Percentiles rank a stretch among this genome's conserved stretches.
Evolutionary conservation across 2,329 filamentous ascomycete species (phyloP).

Genomic region (Epichloe scottii): DNA sequence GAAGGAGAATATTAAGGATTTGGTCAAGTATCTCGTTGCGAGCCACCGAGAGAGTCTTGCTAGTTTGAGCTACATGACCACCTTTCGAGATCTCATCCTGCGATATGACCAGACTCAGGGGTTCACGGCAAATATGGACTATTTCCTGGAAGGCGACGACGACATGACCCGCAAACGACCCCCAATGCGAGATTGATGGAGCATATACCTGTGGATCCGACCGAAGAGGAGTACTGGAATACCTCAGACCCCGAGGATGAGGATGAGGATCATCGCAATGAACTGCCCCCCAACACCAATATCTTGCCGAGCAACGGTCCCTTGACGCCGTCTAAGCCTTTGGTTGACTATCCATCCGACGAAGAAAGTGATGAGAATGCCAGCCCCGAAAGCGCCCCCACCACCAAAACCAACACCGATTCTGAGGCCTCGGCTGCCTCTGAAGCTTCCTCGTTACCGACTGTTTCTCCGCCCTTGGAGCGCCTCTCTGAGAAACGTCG

Average conservation of each 20-base stretch:
- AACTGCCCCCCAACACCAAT: conserved; percentile 17
- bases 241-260: conserved; percentile 79
- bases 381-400: conserved; percentile 36
- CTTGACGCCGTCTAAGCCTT: conserved; percentile 51
- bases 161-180: conserved; percentile 33
- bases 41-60: conserved; percentile 69
- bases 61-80: conserved; percentile 69
- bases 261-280: conserved; percentile 27
- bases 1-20: conserved; percentile 65
- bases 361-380: conserved; percentile 55
- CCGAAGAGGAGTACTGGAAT: conserved; percentile 92
- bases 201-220: conserved; percentile 59
- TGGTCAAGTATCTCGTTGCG: conserved; percentile 74
- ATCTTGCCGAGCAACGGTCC: conserved; percentile 43
- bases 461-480: conserved; percentile 51
- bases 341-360: conserved; percentile 89
- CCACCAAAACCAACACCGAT: conserved; percentile 18
- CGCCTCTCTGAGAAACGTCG: conserved; percentile 78
- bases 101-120: conserved; percentile 70
- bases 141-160: conserved; percentile 60
- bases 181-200: conserved; percentile 52
- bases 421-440: conserved; percentile 22
- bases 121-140: conserved; percentile 53
- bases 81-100: conserved; percentile 63
- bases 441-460: conserved; percentile 7